Evolutionary conservation across 2,329 filamentous ascomycete genomes (phyloP).

Genomic region (Ceratocystis eucalypticola): DNA sequence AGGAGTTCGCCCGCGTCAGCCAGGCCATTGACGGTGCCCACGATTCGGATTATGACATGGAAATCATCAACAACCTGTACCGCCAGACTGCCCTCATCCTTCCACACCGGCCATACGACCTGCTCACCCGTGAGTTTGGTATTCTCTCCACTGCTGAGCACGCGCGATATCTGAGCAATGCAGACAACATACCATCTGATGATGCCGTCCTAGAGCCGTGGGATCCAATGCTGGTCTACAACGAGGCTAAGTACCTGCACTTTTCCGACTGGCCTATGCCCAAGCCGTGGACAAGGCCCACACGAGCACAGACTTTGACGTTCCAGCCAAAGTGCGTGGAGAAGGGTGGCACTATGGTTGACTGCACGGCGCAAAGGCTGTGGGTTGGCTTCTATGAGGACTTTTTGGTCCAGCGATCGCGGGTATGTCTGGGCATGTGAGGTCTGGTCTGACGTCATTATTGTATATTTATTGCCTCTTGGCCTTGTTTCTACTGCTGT

Average conservation of each 20-base stretch:
- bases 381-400: slow-evolving; percentile 37
- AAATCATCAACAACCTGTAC: slow-evolving; percentile 51
- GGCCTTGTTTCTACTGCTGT: background rate
- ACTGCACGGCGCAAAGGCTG: slow-evolving; percentile 20
- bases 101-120: slow-evolving; percentile 48
- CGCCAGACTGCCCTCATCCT: slow-evolving; percentile 44
- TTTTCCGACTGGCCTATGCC: slow-evolving; percentile 60
- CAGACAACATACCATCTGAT: slow-evolving; percentile 27
- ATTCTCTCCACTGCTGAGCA: slow-evolving; percentile 30
- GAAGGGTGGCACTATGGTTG: slow-evolving; percentile 40
- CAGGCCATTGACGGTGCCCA: slow-evolving; percentile 21
- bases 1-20: slow-evolving; percentile 33
- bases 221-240: slow-evolving; percentile 39
- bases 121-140: slow-evolving; percentile 49
- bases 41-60: slow-evolving; percentile 45
- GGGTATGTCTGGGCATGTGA: background rate
- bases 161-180: slow-evolving; percentile 30
- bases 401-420: slow-evolving; percentile 21
- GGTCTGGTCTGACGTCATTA: background rate
- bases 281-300: slow-evolving; percentile 37
- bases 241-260: slow-evolving; percentile 53
- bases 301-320: slow-evolving; percentile 13
- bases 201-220: slow-evolving; percentile 35
- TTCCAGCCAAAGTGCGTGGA: slow-evolving; percentile 27
- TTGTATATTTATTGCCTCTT: background rate